Conservation (phyloP, 495 filamentous ascomycete genomes). For the Darksidea phi region DNA sequence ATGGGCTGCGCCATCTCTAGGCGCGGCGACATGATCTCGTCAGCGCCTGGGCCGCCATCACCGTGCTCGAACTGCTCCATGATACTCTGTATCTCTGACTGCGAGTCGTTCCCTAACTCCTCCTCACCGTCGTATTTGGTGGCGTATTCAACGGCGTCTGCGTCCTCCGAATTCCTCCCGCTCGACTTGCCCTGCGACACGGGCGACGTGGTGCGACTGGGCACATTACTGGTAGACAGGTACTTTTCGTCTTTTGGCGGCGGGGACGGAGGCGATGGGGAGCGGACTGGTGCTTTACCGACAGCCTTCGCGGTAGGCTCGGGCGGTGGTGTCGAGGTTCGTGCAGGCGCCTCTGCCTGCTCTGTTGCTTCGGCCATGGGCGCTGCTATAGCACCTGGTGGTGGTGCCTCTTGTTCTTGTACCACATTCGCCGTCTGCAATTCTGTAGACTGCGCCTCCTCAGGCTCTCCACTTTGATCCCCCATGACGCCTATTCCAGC, state of each 20-base stretch:
- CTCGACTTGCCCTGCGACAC: slow-evolving; percentile 25
- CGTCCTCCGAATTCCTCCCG: slow-evolving; percentile 33
- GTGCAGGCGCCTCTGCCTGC: slow-evolving; percentile 1
- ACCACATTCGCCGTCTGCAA: not conserved
- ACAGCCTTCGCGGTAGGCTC: slow-evolving; percentile 18
- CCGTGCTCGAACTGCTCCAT: slow-evolving; percentile 72
- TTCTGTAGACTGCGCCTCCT: not conserved
- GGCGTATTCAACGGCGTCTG: slow-evolving; percentile 43
- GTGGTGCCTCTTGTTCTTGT: not conserved
- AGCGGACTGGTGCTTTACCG: slow-evolving; percentile 25
- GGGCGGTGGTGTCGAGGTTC: slow-evolving; percentile 31
- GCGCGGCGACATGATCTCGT: slow-evolving; percentile 80
- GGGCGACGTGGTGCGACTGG: slow-evolving; percentile 55
- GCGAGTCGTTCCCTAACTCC: slow-evolving; percentile 65
- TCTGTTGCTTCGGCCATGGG: slow-evolving; percentile 6
- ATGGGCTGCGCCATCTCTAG: slow-evolving; percentile 71
- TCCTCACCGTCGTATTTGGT: slow-evolving; percentile 50
- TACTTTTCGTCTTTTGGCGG: slow-evolving; percentile 55
- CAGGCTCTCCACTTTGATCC: not conserved
- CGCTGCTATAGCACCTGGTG: not conserved
- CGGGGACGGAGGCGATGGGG: slow-evolving; percentile 35
- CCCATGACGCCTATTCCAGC: not conserved
- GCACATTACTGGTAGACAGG: slow-evolving; percentile 51
- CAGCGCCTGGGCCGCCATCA: slow-evolving; percentile 61
- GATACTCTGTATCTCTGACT: slow-evolving; percentile 89